phyloP scores from a whole-genome alignment of 2,329 filamentous ascomycete genomes.

The Scedosporium minutisporum region DNA sequence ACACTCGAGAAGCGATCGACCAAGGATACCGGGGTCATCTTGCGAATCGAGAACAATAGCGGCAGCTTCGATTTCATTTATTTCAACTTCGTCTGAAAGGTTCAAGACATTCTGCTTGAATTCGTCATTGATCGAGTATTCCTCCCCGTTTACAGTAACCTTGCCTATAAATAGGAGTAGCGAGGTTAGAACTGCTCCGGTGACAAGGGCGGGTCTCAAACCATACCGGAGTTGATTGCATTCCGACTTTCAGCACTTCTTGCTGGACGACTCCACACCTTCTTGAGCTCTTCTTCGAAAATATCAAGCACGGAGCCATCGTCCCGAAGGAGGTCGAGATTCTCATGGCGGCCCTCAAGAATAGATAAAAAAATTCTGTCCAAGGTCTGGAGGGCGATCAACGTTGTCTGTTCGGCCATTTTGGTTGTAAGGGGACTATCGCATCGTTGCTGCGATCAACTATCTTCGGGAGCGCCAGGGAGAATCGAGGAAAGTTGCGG shows the following conservation, averaged over 20 bases:
- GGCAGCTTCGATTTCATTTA: conserved; percentile 83
- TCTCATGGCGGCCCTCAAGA: conserved; percentile 53
- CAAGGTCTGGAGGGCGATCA: conserved; percentile 72
- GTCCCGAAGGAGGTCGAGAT: conserved; percentile 53
- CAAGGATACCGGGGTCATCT: conserved; percentile 57
- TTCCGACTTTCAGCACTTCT: conserved; percentile 70
- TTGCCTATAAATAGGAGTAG: conserved; percentile 47
- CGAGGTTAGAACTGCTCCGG: conserved; percentile 1
- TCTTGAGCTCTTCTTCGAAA: conserved; percentile 62
- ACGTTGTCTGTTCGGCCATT: conserved; percentile 66
- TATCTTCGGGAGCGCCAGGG: neutral
- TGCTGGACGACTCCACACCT: conserved; percentile 62
- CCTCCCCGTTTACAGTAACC: conserved; percentile 59
- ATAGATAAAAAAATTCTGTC: conserved; percentile 76
- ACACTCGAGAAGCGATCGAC: conserved; percentile 64
- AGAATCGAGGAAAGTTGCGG: neutral
- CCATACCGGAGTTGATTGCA: conserved; percentile 56
- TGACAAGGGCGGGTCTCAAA: neutral
- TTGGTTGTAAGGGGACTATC: conserved; percentile 30
- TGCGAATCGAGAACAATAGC: conserved; percentile 65
- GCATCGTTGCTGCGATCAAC: conserved; percentile 23
- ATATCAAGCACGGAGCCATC: conserved; percentile 60
- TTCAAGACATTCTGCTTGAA: conserved; percentile 77
- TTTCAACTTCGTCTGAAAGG: conserved; percentile 76
- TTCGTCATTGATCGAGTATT: conserved; percentile 74